These are phyloP conservation scores for Perkinsus marinus DNA, from an alignment of 169 alveolate species.

Conservation along the genomic window DNA sequence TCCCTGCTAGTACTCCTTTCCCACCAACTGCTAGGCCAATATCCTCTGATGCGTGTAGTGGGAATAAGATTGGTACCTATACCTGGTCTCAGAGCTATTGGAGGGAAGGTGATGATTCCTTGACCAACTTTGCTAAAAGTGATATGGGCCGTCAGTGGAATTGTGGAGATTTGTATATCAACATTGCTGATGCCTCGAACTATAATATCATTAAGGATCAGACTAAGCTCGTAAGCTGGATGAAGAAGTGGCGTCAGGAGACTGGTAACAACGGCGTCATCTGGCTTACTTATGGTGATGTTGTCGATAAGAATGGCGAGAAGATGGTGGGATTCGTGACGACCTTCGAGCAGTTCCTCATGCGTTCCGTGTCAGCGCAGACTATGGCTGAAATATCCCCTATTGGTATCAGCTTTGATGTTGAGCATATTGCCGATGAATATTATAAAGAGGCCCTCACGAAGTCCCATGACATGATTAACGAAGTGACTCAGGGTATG, in stretches of 20 bases:
- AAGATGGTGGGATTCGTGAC: background rate
- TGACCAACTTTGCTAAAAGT: background rate
- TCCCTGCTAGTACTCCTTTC: background rate
- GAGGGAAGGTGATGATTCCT: background rate
- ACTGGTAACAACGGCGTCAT: background rate
- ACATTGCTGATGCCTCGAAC: background rate
- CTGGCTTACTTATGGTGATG: background rate
- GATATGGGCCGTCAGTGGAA: background rate
- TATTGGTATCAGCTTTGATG: background rate
- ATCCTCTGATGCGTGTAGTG: background rate
- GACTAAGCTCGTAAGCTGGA: background rate
- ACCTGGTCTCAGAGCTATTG: background rate
- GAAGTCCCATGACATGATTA: background rate
- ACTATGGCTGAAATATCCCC: background rate
- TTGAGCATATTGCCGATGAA: background rate
- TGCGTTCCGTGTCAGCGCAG: background rate
- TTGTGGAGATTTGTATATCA: background rate
- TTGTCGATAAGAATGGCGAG: background rate
- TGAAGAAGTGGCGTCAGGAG: background rate
- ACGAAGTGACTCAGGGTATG: background rate
- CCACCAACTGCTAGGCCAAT: background rate
- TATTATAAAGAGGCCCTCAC: background rate
- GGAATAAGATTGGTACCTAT: background rate
- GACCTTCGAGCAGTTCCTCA: background rate
- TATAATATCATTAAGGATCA: background rate